Conservation (phyloP, 345 rosid species). For the Ceriops decandra region DNA sequence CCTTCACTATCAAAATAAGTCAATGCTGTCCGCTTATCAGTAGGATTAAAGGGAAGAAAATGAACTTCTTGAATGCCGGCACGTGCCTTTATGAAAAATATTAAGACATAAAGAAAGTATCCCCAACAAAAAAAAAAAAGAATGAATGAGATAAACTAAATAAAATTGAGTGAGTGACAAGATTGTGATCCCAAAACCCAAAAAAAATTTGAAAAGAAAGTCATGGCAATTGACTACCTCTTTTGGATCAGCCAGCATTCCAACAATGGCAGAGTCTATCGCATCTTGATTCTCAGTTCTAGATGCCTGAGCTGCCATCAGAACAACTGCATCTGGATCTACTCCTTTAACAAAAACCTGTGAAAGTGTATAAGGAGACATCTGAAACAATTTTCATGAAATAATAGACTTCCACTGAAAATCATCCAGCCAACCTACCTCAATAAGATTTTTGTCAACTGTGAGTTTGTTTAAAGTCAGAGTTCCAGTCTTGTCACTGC, state of each 20-base stretch:
- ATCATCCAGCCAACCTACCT: conserved; percentile 44
- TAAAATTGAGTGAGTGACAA: neutral
- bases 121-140: neutral
- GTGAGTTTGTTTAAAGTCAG: conserved; percentile 91
- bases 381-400: conserved; percentile 16
- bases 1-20: conserved; percentile 74
- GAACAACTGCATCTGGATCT: conserved; percentile 77
- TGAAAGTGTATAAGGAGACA: conserved; percentile 17
- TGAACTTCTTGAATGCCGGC: conserved; percentile 91
- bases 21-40: conserved; percentile 94
- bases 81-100: conserved; percentile 59
- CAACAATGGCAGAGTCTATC: conserved; percentile 91
- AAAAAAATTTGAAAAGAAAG: neutral
- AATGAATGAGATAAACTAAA: conserved; percentile 5
- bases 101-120: neutral
- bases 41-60: conserved; percentile 97
- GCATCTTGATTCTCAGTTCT: conserved; percentile 96
- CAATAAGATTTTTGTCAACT: conserved; percentile 86
- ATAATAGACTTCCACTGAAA: neutral
- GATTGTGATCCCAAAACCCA: neutral
- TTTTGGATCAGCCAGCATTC: conserved; percentile 96
- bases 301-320: conserved; percentile 98
- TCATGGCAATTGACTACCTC: conserved; percentile 45
- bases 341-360: conserved; percentile 92
- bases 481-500: conserved; percentile 99